Evolutionary conservation across 805 yeast species (phyloP).

Genomic region (Lipomyces japonicus): DNA sequence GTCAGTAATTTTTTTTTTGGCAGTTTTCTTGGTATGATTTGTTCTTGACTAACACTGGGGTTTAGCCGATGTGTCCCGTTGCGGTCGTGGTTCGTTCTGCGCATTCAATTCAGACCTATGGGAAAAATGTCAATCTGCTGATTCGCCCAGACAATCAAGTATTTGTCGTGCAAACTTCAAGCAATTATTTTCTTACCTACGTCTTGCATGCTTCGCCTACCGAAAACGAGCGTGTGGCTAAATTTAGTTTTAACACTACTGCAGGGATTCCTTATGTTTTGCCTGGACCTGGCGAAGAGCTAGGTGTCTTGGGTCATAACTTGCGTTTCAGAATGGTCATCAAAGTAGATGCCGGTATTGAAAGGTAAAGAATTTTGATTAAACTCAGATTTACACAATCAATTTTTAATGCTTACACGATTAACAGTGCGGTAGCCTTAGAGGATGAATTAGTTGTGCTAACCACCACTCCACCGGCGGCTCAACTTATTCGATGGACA

Average conservation of each 20-base stretch:
- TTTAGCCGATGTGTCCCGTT: constrained; percentile 46
- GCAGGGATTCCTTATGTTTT: constrained; percentile 22
- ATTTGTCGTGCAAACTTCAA: constrained; percentile 32
- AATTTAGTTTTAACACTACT: constrained; percentile 12
- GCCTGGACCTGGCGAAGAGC: constrained; percentile 43
- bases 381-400: constrained; percentile 27
- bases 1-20: constrained; percentile 11
- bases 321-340: constrained; percentile 33
- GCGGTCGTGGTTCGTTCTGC: constrained; percentile 47
- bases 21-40: background rate
- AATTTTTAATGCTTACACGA: background rate
- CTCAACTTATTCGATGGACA: constrained; percentile 27
- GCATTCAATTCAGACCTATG: constrained; percentile 47
- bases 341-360: constrained; percentile 35
- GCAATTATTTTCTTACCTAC: constrained; percentile 28
- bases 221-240: constrained; percentile 10
- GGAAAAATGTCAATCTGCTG: constrained; percentile 43
- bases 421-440: constrained; percentile 22
- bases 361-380: constrained; percentile 28
- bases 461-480: constrained; percentile 26
- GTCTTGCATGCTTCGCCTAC: constrained; percentile 16
- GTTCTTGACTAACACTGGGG: constrained; percentile 5
- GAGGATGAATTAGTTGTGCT: constrained; percentile 27
- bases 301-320: constrained; percentile 38
- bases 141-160: constrained; percentile 46